These are phyloP conservation scores for Talaromyces wortmannii DNA, from an alignment of 495 filamentous ascomycete species.

Conservation along the genomic window DNA sequence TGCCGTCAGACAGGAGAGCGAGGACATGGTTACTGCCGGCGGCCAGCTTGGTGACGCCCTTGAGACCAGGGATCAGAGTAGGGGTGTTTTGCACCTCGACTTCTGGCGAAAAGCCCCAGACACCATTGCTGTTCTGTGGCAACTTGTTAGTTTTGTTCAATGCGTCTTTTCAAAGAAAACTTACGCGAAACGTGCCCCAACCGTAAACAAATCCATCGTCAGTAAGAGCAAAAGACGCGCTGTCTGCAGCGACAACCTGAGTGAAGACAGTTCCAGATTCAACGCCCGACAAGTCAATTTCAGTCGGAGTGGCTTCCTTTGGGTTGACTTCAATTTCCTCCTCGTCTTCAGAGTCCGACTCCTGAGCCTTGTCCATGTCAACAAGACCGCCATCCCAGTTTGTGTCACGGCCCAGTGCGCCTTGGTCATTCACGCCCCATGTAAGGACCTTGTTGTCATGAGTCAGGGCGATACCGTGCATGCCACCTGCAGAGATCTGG, in stretches of 20 bases:
- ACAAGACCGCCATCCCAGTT: constrained; percentile 44
- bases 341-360: constrained; percentile 31
- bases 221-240: constrained; percentile 56
- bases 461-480: constrained; percentile 61
- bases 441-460: constrained; percentile 58
- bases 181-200: constrained; percentile 66
- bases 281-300: constrained; percentile 36
- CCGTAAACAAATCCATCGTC: constrained; percentile 59
- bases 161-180: constrained; percentile 7
- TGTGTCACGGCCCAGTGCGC: constrained; percentile 59
- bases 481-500: constrained; percentile 55
- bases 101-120: constrained; percentile 56
- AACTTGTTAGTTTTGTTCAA: constrained; percentile 5
- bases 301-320: constrained; percentile 49
- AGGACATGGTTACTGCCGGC: constrained; percentile 66
- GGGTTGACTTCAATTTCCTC: constrained; percentile 51
- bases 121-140: constrained; percentile 54
- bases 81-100: constrained; percentile 34
- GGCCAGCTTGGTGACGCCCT: constrained; percentile 54
- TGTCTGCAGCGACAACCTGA: constrained; percentile 56
- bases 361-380: constrained; percentile 33
- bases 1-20: constrained; percentile 59
- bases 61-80: constrained; percentile 42
- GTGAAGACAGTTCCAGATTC: constrained; percentile 47
- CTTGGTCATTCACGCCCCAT: constrained; percentile 68